phyloP scores from a whole-genome alignment of 2,329 filamentous ascomycete species.

The Fusarium sp. region DNA sequence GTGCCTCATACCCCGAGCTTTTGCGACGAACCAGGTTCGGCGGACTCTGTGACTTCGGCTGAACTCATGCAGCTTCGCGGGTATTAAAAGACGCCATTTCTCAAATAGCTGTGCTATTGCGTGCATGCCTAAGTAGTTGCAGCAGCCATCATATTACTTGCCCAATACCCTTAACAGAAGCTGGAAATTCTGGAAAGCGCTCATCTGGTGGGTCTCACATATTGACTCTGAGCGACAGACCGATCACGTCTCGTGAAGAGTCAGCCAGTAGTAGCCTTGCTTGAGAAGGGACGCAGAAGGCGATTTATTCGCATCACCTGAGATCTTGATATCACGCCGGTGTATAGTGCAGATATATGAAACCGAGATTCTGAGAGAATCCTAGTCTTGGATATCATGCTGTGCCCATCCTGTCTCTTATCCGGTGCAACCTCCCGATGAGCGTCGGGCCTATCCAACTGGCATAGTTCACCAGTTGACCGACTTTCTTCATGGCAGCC shows the following conservation, averaged over 20 bases:
- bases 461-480: constrained; percentile 7
- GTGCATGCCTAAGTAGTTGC: constrained; percentile 24
- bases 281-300: background rate
- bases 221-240: background rate
- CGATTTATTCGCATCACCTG: background rate
- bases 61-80: constrained; percentile 24
- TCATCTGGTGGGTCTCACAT: constrained; percentile 8
- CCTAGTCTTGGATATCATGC: background rate
- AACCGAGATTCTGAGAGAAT: background rate
- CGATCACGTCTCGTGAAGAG: background rate
- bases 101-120: constrained; percentile 12
- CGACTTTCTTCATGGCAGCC: constrained; percentile 18
- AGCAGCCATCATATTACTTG: constrained; percentile 13
- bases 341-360: background rate
- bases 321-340: background rate
- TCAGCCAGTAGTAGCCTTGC: constrained; percentile 23
- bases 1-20: constrained; percentile 7
- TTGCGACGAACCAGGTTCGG: constrained; percentile 4
- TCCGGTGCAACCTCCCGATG: constrained; percentile 28
- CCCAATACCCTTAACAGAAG: background rate
- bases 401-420: constrained; percentile 2
- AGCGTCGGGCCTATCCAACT: constrained; percentile 10
- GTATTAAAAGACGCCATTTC: constrained; percentile 7
- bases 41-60: constrained; percentile 10
- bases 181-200: constrained; percentile 8